phyloP scores from a whole-genome alignment of 2,329 filamentous ascomycete species.

The Fusarium compactum region DNA sequence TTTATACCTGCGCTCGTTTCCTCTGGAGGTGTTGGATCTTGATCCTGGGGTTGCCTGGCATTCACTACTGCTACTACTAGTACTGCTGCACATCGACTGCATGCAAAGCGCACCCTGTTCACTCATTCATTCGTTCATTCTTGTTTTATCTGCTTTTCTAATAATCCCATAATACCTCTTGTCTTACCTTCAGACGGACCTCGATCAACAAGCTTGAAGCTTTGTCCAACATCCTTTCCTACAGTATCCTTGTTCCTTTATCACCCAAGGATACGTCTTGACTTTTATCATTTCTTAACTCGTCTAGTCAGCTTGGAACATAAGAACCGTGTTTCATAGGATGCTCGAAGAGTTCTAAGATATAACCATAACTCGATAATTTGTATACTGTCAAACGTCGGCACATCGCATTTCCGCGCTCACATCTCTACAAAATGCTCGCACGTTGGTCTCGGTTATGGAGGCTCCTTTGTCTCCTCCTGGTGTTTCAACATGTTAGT shows the following conservation, averaged over 20 bases:
- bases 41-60: conserved; percentile 20
- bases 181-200: conserved; percentile 31
- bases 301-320: not conserved
- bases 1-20: conserved; percentile 19
- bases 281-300: not conserved
- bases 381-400: not conserved
- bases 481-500: conserved; percentile 54
- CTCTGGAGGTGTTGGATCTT: conserved; percentile 17
- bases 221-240: not conserved
- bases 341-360: conserved; percentile 32
- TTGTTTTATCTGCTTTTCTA: conserved; percentile 22
- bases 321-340: conserved; percentile 24
- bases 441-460: conserved; percentile 51
- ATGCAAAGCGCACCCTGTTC: conserved; percentile 26
- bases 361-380: not conserved
- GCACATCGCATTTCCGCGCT: not conserved
- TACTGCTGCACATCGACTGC: conserved; percentile 16
- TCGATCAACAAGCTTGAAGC: conserved; percentile 24
- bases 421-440: conserved; percentile 48
- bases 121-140: conserved; percentile 8
- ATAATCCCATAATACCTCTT: conserved; percentile 3
- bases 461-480: conserved; percentile 55
- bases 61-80: conserved; percentile 17
- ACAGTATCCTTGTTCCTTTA: conserved; percentile 3
- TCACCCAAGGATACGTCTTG: not conserved